Conservation (phyloP, 2,329 filamentous ascomycete species). For the Fusarium sp. region DNA sequence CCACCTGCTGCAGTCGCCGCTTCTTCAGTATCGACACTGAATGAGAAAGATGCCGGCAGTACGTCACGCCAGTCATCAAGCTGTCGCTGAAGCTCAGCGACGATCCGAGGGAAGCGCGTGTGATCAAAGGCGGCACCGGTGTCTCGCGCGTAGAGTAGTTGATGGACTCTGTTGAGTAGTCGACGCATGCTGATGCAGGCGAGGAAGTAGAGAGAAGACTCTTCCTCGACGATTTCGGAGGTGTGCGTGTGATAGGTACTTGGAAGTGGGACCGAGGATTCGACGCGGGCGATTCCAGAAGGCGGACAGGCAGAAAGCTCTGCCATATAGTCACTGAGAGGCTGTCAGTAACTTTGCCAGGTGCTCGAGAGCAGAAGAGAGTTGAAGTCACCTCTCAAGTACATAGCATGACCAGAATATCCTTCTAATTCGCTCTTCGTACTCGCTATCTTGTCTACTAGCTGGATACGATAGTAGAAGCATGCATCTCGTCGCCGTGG, state of each 20-base stretch:
- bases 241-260: slow-evolving; percentile 63
- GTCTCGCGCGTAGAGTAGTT: slow-evolving; percentile 64
- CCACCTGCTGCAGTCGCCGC: slow-evolving; percentile 60
- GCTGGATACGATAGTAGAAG: slow-evolving; percentile 63
- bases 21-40: slow-evolving; percentile 54
- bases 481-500: slow-evolving; percentile 65
- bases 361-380: accelerated
- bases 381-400: slow-evolving; percentile 60
- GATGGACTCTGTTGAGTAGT: slow-evolving; percentile 64
- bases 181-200: slow-evolving; percentile 68
- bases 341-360: not conserved
- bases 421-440: slow-evolving; percentile 63
- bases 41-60: slow-evolving; percentile 60
- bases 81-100: slow-evolving; percentile 65
- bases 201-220: slow-evolving; percentile 67
- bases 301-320: slow-evolving; percentile 66
- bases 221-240: slow-evolving; percentile 58
- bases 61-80: slow-evolving; percentile 66
- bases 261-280: slow-evolving; percentile 65
- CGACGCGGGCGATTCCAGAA: slow-evolving; percentile 66
- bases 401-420: slow-evolving; percentile 72
- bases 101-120: slow-evolving; percentile 63
- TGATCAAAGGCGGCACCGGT: slow-evolving; percentile 62
- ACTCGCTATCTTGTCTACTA: slow-evolving; percentile 55
- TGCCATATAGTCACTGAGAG: slow-evolving; percentile 64